Base-by-base conservation (phyloP, 1,284 basidiomycete genomes). In the Fomitopsis betulina region DNA sequence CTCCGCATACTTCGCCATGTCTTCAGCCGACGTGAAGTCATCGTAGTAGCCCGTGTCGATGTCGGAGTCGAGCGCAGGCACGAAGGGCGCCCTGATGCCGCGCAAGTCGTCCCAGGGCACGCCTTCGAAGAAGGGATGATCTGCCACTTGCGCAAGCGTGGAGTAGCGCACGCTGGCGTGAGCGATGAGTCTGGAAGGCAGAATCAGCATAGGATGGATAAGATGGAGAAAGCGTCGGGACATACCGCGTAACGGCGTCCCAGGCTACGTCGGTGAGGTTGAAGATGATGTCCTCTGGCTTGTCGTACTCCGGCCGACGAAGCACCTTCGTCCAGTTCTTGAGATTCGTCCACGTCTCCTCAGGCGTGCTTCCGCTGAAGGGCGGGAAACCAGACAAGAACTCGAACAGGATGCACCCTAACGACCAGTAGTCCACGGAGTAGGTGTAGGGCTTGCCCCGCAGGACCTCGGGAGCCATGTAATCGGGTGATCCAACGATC, bases 301-400 rank as follows among this genome's bases (percentile, higher is more conserved):
- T 90, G 70, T 98, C 95, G 68, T 99, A 99, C 64, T 97, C 91
- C 1, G 97, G 97, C 61, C 97, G 76, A 21, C 91, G 81, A 4
- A 99, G 81, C 3, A 96, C 93, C 65, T 91, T 91, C 25, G 88
- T 85, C 97, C 97, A 99, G 73, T 98, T 98, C 76, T 98, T 98
- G 65, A 99, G 77, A 73, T 99, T 99, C 21, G 94, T 94, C 95
- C 97, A 99, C 0, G 97, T 99, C 75, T 99, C 97, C 68, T 99
- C 96, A 0, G 96, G 91, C 0, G 91, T 94, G 45, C 90, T 86
- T 13, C 97, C 97, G 55, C 93, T 96, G 78, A 99, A 99, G 0
- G 97, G 97, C 10, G 97, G 97, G 78, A 98, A 99, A 23, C 95
- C 95, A 17, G 91, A 87, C n/a, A 98, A 79, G 76, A 98, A 98